Percentiles rank a stretch among this genome's conserved stretches.
These are phyloP conservation scores for Butyriboletus appendiculatus DNA, from an alignment of 1,284 basidiomycete species.

Conservation along the genomic window DNA sequence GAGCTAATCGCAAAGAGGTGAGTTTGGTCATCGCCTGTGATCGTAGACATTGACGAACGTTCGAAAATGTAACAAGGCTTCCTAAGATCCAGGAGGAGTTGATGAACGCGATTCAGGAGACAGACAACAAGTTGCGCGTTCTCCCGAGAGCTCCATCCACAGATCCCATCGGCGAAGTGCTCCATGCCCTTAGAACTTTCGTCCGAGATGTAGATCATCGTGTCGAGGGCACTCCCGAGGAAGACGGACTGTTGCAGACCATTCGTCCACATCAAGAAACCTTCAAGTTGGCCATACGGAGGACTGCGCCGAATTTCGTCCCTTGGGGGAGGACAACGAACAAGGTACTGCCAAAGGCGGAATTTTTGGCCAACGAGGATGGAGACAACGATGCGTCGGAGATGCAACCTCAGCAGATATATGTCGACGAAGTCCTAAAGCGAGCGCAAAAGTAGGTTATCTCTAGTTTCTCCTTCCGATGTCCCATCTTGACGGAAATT, in stretches of 20 bases:
- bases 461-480: not conserved
- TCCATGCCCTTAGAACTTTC: constrained; percentile 48
- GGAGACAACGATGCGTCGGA: not conserved
- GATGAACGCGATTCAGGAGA: constrained; percentile 43
- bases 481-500: not conserved
- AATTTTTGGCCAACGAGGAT: constrained; percentile 48
- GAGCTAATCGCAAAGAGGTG: constrained; percentile 60
- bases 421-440: constrained; percentile 56
- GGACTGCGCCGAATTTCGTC: constrained; percentile 53
- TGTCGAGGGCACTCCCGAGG: constrained; percentile 52
- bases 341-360: constrained; percentile 11
- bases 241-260: constrained; percentile 52
- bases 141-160: constrained; percentile 55
- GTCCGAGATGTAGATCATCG: constrained; percentile 44
- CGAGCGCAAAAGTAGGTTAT: constrained; percentile 47
- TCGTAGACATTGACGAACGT: not conserved
- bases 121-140: constrained; percentile 40
- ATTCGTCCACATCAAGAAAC: constrained; percentile 50
- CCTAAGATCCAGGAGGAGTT: constrained; percentile 59
- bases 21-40: not conserved
- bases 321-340: constrained; percentile 30
- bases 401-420: constrained; percentile 39
- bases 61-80: constrained; percentile 44
- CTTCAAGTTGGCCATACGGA: constrained; percentile 50
- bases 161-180: constrained; percentile 58